These are phyloP conservation scores for Naematelia aurantialba DNA, from an alignment of 768 basidiomycete species.

Conservation along the genomic window DNA sequence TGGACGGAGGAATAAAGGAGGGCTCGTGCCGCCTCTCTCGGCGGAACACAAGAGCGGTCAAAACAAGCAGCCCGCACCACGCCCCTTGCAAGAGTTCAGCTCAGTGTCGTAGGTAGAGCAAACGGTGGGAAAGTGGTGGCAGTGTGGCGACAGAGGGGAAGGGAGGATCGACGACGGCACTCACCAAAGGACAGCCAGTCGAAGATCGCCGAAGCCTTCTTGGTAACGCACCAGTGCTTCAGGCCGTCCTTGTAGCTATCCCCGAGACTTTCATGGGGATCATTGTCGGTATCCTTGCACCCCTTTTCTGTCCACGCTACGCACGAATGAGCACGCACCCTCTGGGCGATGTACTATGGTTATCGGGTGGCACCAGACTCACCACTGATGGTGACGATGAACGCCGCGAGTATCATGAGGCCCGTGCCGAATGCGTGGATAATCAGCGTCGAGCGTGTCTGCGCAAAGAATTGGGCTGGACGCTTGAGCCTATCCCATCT, in stretches of 20 bases:
- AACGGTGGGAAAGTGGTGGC: background rate
- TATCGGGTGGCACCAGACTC: slow-evolving; percentile 10
- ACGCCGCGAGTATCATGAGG: slow-evolving; percentile 72
- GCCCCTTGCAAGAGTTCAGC: slow-evolving; percentile 55
- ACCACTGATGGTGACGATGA: slow-evolving; percentile 53
- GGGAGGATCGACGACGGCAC: background rate
- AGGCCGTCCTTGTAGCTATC: slow-evolving; percentile 64
- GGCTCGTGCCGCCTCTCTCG: slow-evolving; percentile 62
- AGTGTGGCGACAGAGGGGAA: background rate
- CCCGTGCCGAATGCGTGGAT: slow-evolving; percentile 67
- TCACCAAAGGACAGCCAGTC: slow-evolving; percentile 59
- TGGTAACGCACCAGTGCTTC: slow-evolving; percentile 81
- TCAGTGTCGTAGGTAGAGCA: background rate
- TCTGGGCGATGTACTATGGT: too few species aligned
- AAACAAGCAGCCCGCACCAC: slow-evolving; percentile 67
- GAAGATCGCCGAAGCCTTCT: slow-evolving; percentile 84
- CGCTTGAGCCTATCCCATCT: slow-evolving; percentile 77
- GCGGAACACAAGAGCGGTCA: slow-evolving; percentile 73
- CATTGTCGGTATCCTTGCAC: slow-evolving; percentile 77
- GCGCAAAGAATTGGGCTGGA: slow-evolving; percentile 74
- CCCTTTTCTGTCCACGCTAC: slow-evolving; percentile 83
- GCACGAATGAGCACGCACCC: too few species aligned
- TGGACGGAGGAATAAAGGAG: slow-evolving; percentile 65
- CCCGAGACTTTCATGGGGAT: slow-evolving; percentile 71
- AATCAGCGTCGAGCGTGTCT: slow-evolving; percentile 78